phyloP scores from a whole-genome alignment of 305 asterid genomes.

The Ilex paraguariensis region DNA sequence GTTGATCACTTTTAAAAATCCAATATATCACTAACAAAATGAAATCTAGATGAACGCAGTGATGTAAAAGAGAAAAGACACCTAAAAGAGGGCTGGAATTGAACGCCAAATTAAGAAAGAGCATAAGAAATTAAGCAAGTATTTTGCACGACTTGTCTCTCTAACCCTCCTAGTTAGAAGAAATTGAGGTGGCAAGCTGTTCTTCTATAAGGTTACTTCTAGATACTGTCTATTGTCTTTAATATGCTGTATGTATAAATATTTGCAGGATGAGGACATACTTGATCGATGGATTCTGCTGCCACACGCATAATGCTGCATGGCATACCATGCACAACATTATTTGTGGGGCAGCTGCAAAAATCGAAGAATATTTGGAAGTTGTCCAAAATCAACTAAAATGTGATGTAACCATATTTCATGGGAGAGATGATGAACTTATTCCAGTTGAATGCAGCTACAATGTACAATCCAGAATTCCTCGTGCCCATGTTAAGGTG shows the following conservation, averaged over 20 bases:
- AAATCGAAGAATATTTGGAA: constrained; percentile 68
- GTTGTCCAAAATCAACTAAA: constrained; percentile 43
- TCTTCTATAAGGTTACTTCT: too few species aligned
- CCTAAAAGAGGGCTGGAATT: too few species aligned
- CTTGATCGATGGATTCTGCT: constrained; percentile 84
- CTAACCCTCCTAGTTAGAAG: too few species aligned
- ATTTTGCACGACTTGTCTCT: too few species aligned
- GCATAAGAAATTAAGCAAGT: too few species aligned
- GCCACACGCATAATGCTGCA: constrained; percentile 94
- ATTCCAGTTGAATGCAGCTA: constrained; percentile 91
- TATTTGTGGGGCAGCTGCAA: constrained; percentile 84
- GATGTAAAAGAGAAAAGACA: too few species aligned
- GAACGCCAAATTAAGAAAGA: too few species aligned
- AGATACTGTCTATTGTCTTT: too few species aligned
- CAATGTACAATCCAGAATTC: constrained; percentile 55
- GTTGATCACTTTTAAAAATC: too few species aligned
- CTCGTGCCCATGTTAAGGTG: constrained; percentile 72
- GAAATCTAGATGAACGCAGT: too few species aligned
- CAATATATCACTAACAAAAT: too few species aligned
- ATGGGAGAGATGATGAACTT: constrained; percentile 71
- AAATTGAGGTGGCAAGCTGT: too few species aligned
- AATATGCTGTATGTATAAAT: background rate
- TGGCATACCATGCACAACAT: constrained; percentile 98
- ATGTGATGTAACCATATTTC: constrained; percentile 62
- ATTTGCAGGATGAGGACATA: constrained; percentile 63